Evolutionary conservation across 805 yeast genomes (phyloP).

Genomic region (Cyberlindnera euphorbiae): DNA sequence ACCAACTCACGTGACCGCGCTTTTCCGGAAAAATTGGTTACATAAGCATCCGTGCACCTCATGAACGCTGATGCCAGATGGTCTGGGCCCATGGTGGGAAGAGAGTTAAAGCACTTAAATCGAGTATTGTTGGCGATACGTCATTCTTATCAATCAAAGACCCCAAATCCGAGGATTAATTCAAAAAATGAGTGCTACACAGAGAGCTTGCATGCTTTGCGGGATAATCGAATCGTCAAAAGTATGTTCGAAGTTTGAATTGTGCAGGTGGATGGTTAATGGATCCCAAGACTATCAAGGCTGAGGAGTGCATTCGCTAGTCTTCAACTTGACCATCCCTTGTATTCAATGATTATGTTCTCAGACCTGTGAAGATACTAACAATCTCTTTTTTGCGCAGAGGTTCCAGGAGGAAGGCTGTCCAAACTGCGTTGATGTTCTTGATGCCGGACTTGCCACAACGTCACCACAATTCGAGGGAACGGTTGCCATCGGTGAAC

Average conservation of each 20-base stretch:
- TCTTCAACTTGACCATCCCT: too few relatives aligned
- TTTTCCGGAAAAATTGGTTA: too few relatives aligned
- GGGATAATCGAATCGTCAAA: conserved; percentile 82
- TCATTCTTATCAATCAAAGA: not conserved
- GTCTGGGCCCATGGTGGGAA: too few relatives aligned
- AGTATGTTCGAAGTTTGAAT: conserved; percentile 27
- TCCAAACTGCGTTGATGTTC: conserved; percentile 91
- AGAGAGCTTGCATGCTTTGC: conserved; percentile 94
- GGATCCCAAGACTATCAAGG: too few relatives aligned
- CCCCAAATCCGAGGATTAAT: not conserved
- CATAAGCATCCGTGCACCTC: too few relatives aligned
- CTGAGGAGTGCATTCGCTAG: too few relatives aligned
- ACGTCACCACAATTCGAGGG: conserved; percentile 98
- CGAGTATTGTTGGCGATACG: too few relatives aligned
- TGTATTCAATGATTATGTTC: too few relatives aligned
- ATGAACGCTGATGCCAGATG: too few relatives aligned
- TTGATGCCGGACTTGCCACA: conserved; percentile 80
- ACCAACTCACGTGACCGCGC: not conserved
- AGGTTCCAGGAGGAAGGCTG: conserved; percentile 83
- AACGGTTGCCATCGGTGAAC: conserved; percentile 82
- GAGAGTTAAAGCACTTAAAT: too few relatives aligned
- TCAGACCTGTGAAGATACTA: too few relatives aligned
- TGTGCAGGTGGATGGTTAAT: too few relatives aligned
- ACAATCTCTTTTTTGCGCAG: conserved; percentile 20
- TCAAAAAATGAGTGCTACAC: conserved; percentile 9